Percentiles rank a stretch among this genome's conserved stretches.
Evolutionary conservation across 1,284 basidiomycete species (phyloP).

Genomic region (Moniliophthora roreri): DNA sequence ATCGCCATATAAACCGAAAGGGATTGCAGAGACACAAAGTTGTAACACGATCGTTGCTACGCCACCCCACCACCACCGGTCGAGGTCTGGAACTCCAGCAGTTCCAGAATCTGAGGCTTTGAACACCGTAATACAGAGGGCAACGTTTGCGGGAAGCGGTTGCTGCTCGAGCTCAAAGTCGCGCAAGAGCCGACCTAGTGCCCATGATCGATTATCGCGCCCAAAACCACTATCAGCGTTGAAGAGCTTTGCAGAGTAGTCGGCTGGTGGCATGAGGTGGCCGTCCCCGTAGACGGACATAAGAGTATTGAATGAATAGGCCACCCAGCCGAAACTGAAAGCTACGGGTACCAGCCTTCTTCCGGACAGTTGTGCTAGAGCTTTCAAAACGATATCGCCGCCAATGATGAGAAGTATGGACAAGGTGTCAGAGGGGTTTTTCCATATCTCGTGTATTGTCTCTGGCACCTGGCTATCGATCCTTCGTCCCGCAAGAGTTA

Average conservation of each 20-base stretch:
- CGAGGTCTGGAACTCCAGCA: slow-evolving; percentile 22
- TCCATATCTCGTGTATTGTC: slow-evolving; percentile 18
- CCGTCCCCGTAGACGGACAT: slow-evolving; percentile 27
- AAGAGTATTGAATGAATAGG: slow-evolving; percentile 31
- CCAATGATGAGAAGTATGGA: slow-evolving; percentile 33
- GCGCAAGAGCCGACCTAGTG: slow-evolving; percentile 29
- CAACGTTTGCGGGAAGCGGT: not conserved
- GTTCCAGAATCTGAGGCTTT: slow-evolving; percentile 9
- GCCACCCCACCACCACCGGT: slow-evolving; percentile 29
- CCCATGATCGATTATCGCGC: slow-evolving; percentile 29
- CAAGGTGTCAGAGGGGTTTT: slow-evolving; percentile 28
- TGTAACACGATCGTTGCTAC: slow-evolving; percentile 25
- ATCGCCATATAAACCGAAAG: slow-evolving; percentile 22
- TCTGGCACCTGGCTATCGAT: too few species aligned
- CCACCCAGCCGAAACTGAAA: slow-evolving; percentile 39
- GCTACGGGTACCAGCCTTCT: slow-evolving; percentile 30
- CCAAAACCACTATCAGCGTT: slow-evolving; percentile 26
- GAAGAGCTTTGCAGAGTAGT: slow-evolving; percentile 25
- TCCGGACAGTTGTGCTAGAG: slow-evolving; percentile 31
- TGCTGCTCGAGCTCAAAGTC: slow-evolving; percentile 25
- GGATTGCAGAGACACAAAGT: slow-evolving; percentile 27
- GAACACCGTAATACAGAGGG: slow-evolving; percentile 9
- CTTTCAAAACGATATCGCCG: slow-evolving; percentile 32
- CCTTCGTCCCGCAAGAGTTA: too few species aligned
- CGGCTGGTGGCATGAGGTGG: slow-evolving; percentile 29